Base-by-base conservation (phyloP, 805 yeast species). In the Suhomyces sp. region DNA sequence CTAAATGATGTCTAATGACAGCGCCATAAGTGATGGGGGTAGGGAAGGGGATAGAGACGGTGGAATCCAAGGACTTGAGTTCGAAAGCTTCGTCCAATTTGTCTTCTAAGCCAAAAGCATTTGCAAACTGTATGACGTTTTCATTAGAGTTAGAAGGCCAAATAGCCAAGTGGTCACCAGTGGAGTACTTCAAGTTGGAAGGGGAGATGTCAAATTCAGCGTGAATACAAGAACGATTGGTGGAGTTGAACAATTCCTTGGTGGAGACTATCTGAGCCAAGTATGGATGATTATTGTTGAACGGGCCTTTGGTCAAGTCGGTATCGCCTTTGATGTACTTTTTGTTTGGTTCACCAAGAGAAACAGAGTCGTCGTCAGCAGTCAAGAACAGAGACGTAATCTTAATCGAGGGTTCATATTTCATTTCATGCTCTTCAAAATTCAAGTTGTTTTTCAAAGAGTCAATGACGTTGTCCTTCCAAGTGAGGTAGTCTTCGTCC, bases 131-230 rank as follows among this genome's bases (percentile, higher is more conserved):
- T n/a, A 73, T 77, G 31, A 91, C 85, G 60, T 87, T 83, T 66
- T 85, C 89, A 63, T 85, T 77, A 1, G 96, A 76, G 70, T 93
- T 93, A 21, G 94, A 89, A 33, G 97, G 94, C 96, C 97, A 89
- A 52, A 94, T 76, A 13, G 97, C 98, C 56, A 94, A 72, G 71
- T 93, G 98, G 67, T 93, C 99, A 69, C 99, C 99, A 3, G 99
- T 93, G 46, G 93, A 77, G 71, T 93, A 93, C 60, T 86, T 84
- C 63, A 94, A 75, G 62, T 86, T 86, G 3, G 93, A 79, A 25
- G 74, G 81, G 0, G 90, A 78, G 35, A 91, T 72, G 64, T 93
- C 97, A 60, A 93, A 84, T 70, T 94, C 98, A 46, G 86, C 82
- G 66, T 93, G 98, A 53, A 93, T 82, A 73, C 98, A 93, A 58